These are phyloP conservation scores for Gamsiella multidivaricata DNA, from an alignment of 192 early-diverging fungal genomes.

Conservation along the genomic window DNA sequence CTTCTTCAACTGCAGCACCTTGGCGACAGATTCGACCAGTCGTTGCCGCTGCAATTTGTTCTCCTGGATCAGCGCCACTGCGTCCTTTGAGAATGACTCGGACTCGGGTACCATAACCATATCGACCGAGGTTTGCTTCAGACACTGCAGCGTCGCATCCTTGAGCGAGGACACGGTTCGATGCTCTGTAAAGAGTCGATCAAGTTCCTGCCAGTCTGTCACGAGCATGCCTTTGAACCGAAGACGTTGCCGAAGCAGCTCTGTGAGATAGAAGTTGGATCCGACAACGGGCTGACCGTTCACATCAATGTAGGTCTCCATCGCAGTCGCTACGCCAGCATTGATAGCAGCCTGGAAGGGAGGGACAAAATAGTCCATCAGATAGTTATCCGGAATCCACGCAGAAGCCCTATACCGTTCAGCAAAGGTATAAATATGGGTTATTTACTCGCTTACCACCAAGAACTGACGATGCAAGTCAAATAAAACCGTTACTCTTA, in stretches of 20 bases:
- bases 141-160: conserved; percentile 57
- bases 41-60: conserved; percentile 52
- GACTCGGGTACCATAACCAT: conserved; percentile 75
- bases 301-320: conserved; percentile 72
- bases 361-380: conserved; percentile 73
- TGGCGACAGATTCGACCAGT: conserved; percentile 63
- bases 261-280: conserved; percentile 64
- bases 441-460: background rate
- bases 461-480: background rate
- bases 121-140: conserved; percentile 64
- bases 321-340: conserved; percentile 68
- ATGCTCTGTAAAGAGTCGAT: conserved; percentile 62
- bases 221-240: conserved; percentile 69
- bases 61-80: conserved; percentile 52
- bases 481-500: conserved; percentile 3
- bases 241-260: conserved; percentile 63
- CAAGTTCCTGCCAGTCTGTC: conserved; percentile 71
- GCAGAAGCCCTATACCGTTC: conserved; percentile 52
- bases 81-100: conserved; percentile 57
- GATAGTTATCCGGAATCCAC: conserved; percentile 60
- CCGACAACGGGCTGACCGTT: conserved; percentile 68
- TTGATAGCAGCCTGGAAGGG: conserved; percentile 69
- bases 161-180: conserved; percentile 44
- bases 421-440: background rate
- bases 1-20: conserved; percentile 73